Base-by-base conservation (phyloP, 805 yeast species). In the Kodamaea kakaduensis region DNA sequence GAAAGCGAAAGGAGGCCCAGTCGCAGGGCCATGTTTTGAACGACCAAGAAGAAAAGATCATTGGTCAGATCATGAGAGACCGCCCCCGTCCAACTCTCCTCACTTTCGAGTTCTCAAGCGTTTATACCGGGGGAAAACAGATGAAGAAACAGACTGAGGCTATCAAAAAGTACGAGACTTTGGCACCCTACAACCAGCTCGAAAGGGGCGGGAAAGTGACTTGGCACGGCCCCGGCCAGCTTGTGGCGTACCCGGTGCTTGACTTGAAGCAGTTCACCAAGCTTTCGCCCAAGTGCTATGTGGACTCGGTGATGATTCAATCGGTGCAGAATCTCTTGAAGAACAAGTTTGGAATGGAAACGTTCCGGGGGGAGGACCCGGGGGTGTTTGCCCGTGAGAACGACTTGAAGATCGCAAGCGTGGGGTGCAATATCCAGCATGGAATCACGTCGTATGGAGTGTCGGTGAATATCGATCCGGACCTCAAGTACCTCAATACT, bases 161-260 rank as follows among this genome's bases (percentile, higher is more conserved):
- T 47, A 50, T 56, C 25, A 24, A 42, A 32, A 43, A 43, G 22
- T 63, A 53, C 46, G 50, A 59, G 32, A 38, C 31, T 18, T 40
- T 65, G 25, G 71, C 71, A n/a, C 69, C 69, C 19, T 84, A 77
- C 51, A 72, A 80, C n/a, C 90, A 85, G 48, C 74, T 93, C 0
- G 78, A 78, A 36, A 67, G 99, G 42, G 99, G 99, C 10, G 99
- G 99, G 0, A 95, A 93, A 54, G 77, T 93, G 1, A 93, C 98
- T 0, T 93, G 85, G 68, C 99, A 93, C 61, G 97, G 97, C 0
- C 84, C 93, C 1, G 98, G 98, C 0, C 99, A 93, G 58, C 54
- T 87, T 24, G 96, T 89, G 2, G 77, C 86, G 4, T 93, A 90
- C 52, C 80, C 93, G 8, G 71, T 93, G 1, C 36, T 67, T 35